Percentiles rank a stretch among this genome's conserved stretches.
Evolutionary conservation across 352 stramenopile genomes (phyloP).

Genomic region (Thalassiosira ordinaria): DNA sequence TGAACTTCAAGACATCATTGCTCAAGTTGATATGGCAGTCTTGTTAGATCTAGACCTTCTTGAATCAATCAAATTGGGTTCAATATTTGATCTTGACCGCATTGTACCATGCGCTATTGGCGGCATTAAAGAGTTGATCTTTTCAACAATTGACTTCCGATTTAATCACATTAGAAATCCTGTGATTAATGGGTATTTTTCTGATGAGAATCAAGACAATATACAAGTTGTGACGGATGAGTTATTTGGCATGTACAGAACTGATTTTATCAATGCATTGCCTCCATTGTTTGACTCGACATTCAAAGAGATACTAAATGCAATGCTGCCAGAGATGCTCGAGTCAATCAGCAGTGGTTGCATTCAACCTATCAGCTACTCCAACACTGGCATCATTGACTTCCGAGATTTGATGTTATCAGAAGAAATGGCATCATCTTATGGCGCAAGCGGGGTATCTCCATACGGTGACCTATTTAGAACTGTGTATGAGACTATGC

Average conservation of each 20-base stretch:
- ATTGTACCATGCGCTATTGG: slow-evolving; percentile 34
- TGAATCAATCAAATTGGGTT: slow-evolving; percentile 36
- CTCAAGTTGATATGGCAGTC: slow-evolving; percentile 33
- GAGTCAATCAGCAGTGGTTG: neutral
- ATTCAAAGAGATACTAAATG: slow-evolving; percentile 36
- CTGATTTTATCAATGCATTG: slow-evolving; percentile 37
- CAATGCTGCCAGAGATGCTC: slow-evolving; percentile 18
- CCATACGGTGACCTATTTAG: slow-evolving; percentile 53
- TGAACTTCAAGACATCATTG: slow-evolving; percentile 25
- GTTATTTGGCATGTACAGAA: slow-evolving; percentile 20
- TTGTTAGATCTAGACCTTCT: slow-evolving; percentile 38
- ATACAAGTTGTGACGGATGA: slow-evolving; percentile 12
- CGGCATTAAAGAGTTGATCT: slow-evolving; percentile 25
- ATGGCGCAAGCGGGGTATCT: slow-evolving; percentile 26
- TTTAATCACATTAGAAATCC: slow-evolving; percentile 17
- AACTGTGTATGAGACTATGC: slow-evolving; percentile 34
- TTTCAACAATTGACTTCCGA: slow-evolving; percentile 22
- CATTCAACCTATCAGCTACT: neutral
- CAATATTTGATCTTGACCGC: slow-evolving; percentile 39
- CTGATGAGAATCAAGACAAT: slow-evolving; percentile 6
- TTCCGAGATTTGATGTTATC: slow-evolving; percentile 59
- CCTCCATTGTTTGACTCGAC: slow-evolving; percentile 41
- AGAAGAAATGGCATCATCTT: neutral
- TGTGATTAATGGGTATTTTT: slow-evolving; percentile 25
- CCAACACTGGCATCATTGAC: slow-evolving; percentile 28